Evolutionary conservation across 1,284 basidiomycete genomes (phyloP), one percentile per base, ranked within the genome.

Genomic region (Boletus semigastroideus): DNA sequence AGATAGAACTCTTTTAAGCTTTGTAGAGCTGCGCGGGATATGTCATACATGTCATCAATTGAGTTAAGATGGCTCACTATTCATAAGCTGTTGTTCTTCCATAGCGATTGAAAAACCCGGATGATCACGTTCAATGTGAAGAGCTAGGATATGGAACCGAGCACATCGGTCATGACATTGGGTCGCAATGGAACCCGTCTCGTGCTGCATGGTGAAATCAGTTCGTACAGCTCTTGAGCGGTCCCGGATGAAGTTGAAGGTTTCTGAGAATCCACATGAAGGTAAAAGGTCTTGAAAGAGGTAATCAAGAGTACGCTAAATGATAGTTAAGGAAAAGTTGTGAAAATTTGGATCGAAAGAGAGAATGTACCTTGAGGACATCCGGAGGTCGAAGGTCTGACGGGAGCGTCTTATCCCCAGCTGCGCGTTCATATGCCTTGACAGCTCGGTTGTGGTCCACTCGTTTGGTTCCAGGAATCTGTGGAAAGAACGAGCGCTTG

Each of bases 151-250:
- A 67, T 98, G 95, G 66, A 92, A 98, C 19, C 96, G 82, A 25
- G 91, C 94, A 62, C 96, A 97, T 47, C 95, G 86, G 65, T 95
- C 94, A 62, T 95, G 90, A 61, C 91, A 94, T 60, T 92, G 90
- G 47, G 97, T 94, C 1, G 94, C 90, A 42, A 90, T 67, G 1
- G 76, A 67, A 0, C 90, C 91, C 38, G 84, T 86, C 52, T 87
- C 83, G 56, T 90, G 90, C 69, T 98, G 96, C 74, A 98, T 90
- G 1, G 92, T 94, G 58, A 98, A 97, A 68, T 99, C 96, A 61
- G 90, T 95, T 30, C 96, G 79, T 41, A 98, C 89, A 0, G 92
- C 82, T 55, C 96, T 83, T 0, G 94, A 92, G 14, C 96, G 86
- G 70, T 99, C 96, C 42, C 95, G 87, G 43, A 99, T 86, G 74